phyloP scores from a whole-genome alignment of 371 early-diverging fungal species.

The Syncephalastrum contaminatum region DNA sequence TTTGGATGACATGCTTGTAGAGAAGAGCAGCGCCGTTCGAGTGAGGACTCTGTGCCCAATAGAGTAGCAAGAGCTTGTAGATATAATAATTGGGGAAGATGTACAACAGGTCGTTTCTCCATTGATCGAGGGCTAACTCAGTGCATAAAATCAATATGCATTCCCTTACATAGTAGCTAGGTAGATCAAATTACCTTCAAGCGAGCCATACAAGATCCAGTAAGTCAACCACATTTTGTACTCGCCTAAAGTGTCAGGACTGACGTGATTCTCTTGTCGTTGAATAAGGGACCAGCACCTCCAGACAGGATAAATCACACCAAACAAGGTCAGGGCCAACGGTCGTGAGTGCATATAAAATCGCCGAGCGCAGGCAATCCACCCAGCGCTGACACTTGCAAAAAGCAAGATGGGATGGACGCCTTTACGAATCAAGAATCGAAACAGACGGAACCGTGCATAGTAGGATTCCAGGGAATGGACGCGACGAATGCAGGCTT shows the following conservation, averaged over 20 bases:
- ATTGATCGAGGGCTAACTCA: slow-evolving; percentile 43
- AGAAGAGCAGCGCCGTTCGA: slow-evolving; percentile 46
- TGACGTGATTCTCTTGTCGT: slow-evolving; percentile 7
- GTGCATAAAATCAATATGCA: neutral
- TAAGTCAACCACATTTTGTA: slow-evolving; percentile 52
- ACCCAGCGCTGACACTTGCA: slow-evolving; percentile 19
- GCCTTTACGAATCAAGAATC: slow-evolving; percentile 34
- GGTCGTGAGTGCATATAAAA: slow-evolving; percentile 29
- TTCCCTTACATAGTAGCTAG: too few species aligned
- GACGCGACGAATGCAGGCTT: slow-evolving; percentile 21
- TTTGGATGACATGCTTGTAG: slow-evolving; percentile 37
- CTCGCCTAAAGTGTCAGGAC: slow-evolving; percentile 17
- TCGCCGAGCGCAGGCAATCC: slow-evolving; percentile 20
- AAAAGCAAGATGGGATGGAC: slow-evolving; percentile 36
- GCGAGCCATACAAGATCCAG: slow-evolving; percentile 50
- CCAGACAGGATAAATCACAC: slow-evolving; percentile 45
- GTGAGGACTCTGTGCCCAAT: slow-evolving; percentile 56
- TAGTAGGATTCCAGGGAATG: slow-evolving; percentile 34
- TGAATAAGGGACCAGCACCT: slow-evolving; percentile 22
- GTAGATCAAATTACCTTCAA: slow-evolving; percentile 33
- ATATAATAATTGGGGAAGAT: slow-evolving; percentile 44
- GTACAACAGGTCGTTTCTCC: slow-evolving; percentile 27
- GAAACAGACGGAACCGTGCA: slow-evolving; percentile 23
- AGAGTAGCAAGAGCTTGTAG: slow-evolving; percentile 42
- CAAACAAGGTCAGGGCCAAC: slow-evolving; percentile 32